Conservation (phyloP, 208 protist genomes). For the Acanthamoeba culbertsoni region DNA sequence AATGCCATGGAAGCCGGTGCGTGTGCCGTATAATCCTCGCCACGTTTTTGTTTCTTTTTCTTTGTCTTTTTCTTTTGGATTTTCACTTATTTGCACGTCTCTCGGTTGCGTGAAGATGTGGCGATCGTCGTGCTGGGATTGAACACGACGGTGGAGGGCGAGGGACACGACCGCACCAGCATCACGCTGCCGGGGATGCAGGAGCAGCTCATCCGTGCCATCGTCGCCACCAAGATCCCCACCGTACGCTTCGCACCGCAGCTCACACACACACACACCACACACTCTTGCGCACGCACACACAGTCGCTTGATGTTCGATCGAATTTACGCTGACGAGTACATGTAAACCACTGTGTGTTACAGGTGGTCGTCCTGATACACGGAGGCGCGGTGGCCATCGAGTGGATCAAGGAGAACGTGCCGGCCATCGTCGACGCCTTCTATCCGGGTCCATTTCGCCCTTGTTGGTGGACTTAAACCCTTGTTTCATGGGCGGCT, state of each 20-base stretch:
- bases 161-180: conserved; percentile 21
- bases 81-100: not conserved
- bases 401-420: not conserved
- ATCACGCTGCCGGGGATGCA: conserved; percentile 64
- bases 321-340: not conserved
- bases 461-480: no score
- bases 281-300: not conserved
- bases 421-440: conserved; percentile 49
- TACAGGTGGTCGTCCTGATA: conserved; percentile 55
- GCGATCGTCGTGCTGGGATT: conserved; percentile 60
- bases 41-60: not conserved
- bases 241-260: not conserved
- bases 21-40: not conserved
- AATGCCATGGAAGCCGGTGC: not conserved
- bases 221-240: not conserved
- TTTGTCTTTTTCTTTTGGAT: not conserved
- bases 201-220: conserved; percentile 4
- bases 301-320: no score
- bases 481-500: no score
- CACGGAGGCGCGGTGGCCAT: conserved; percentile 49
- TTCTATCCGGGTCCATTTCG: conserved; percentile 69
- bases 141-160: conserved; percentile 54
- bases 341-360: not conserved
- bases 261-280: not conserved
- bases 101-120: not conserved